Base-by-base conservation (phyloP, 2,329 filamentous ascomycete species). In the Orbilia brochopaga region DNA sequence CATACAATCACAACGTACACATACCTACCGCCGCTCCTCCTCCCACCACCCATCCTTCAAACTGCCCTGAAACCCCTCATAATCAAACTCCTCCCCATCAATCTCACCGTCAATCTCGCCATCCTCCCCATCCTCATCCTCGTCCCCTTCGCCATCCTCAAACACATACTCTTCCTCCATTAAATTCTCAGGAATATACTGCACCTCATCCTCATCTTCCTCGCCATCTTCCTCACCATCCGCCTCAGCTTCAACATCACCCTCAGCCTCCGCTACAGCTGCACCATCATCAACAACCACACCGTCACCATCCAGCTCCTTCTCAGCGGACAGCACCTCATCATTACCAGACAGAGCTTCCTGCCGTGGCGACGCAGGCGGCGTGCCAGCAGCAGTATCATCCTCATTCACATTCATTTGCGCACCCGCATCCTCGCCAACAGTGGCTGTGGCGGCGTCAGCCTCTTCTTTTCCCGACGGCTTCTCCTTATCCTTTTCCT, bases 151-250 rank as follows among this genome's bases (percentile, higher is more conserved):
- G 5, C 48, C 51, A 24, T 69, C 59, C n/a, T 64, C 64, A 55
- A 62, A 64, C 1, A 61, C 54, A 35, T 70, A 70, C 30, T 70
- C 59, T 2, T 70, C 66, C 23, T 63, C 19, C 30, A 64, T 51
- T 10, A 64, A 35, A 3, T n/a, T 55, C 13, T 70, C 66, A 0
- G 66, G 66, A 24, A 70, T 55, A 15, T 63, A 40, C 11, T 50
- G 32, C 1, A 54, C 30, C n/a, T 51, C 19, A 13, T 59, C 53
- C 19, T 64, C 55, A n/a, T 57, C 35, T 6, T 53, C 53, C 21
- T 70, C 48, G 13, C 59, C 66, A 8, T 59, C 54, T 21, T 21
- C 17, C 21, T 21, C 44, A 19, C 21, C 44, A 6, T 48, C 15
- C 44, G 11, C 44, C 11, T 44, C 40, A 21, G 17, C 40, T 44